Evolutionary conservation across 305 asterid genomes (phyloP), one percentile per base, ranked within the genome.

Genomic region (Petunia hybrid): DNA sequence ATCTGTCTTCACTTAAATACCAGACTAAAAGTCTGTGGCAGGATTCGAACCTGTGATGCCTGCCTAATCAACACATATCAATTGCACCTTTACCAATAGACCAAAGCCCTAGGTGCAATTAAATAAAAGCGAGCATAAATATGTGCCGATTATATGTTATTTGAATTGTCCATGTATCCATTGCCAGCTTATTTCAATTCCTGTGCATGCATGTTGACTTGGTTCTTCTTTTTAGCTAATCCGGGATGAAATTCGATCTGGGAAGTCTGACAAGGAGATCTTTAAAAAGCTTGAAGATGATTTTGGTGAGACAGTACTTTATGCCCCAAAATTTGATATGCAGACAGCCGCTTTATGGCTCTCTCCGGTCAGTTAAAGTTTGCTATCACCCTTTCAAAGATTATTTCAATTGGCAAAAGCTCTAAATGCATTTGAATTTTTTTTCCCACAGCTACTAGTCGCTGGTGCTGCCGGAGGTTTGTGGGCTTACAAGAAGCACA

Each of bases 341-440:
- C 97, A 95, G 87, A 95, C 98, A 76, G 97, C 99, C 76, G 98
- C 95, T 55, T 82, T 95, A 76, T 95, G 98, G 98, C 88, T 94
- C 64, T 85, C 97, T 55, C 99, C 98, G 86, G 98, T 95, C 75
- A 85, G 97, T 89, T 39, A 39, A 75, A 57, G 38, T 12, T 13
- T 40, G 2, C 70, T 1, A 46, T 56, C 57, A 5, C 43, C 43
- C 36, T 62, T 80, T 4, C 38, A 38, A 71, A 5, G 10, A 71
- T 71, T 14, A 12, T 9, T 74, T 22, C 68, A 38, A 10, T 43
- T 1, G 77, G 79, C 81, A 63, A 41, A 43, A 73, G 6, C 36
- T 41, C 82, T 85, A 42, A 87, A 59, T 42, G 82, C 66, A 73
- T 65, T 77, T 56, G 45, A 8, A 53, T 8, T 55, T 81, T 48